Base-by-base conservation (phyloP, 1,139 yeast species). In the Pichia sp. region DNA sequence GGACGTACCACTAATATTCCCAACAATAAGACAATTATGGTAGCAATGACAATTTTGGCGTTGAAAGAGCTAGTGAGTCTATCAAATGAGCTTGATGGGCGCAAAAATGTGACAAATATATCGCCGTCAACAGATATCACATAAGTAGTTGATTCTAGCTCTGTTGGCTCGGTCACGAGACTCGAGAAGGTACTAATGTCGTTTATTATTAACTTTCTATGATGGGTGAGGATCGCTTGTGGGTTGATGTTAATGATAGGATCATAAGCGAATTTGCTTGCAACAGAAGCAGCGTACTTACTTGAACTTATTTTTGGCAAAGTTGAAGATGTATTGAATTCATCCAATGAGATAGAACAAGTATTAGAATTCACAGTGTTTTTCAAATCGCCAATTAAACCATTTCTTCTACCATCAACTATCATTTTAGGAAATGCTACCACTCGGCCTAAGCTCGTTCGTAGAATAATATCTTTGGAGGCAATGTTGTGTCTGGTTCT, bases 41-140 rank as follows among this genome's bases (percentile, higher is more conserved):
- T 88, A 4, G 74, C 60, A 10, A 85, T 51, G 50, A 93, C 76
- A 61, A 84, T 85, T 16, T 72, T 63, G 62, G 81, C 85, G 60
- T 85, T 90, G 64, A 93, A 93, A 43, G 75, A 75, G 46, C 76
- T 73, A 44, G 83, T 76, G 54, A 83, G 74, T 16, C 59, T 57
- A 68, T 93, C 99, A 69, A 88, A 91, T 48, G 90, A 87, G 50
- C 80, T 79, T 0, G 96, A 88, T 1, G 98, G 97, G 50, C 87
- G 80, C 22, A 87, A 74, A 50, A 82, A 74, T 0, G 95, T 84
- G 65, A 91, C 87, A 70, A 87, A 91, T 21, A 86, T 69, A 64
- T 88, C 96, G 26, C 68, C 62, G 41, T 75, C 71, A 50, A 78
- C 71, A 23, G 80, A 77, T 58, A 95, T 84, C 1, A 90, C 78